Evolutionary conservation across 2,329 filamentous ascomycete species (phyloP).

Genomic region (Alternaria gansuensis): DNA sequence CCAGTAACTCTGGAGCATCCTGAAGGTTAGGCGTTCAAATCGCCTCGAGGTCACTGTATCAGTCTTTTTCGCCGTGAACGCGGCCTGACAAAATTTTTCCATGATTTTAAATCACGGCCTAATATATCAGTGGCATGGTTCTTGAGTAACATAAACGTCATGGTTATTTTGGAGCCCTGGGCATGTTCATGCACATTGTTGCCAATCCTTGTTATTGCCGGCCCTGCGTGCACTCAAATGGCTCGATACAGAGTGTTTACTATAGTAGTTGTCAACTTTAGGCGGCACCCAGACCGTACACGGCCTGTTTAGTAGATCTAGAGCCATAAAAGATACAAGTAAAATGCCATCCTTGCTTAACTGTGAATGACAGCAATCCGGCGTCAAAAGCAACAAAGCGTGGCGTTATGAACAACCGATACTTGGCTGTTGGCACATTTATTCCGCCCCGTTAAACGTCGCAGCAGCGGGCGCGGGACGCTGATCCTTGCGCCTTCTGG

Average conservation of each 20-base stretch:
- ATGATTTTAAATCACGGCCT: background rate
- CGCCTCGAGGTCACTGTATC: constrained; percentile 22
- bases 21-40: constrained; percentile 28
- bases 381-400: background rate
- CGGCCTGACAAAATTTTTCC: background rate
- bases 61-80: background rate
- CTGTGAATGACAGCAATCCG: background rate
- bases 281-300: background rate
- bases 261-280: background rate
- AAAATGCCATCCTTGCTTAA: background rate
- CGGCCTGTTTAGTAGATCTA: background rate
- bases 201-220: background rate
- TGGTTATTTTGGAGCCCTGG: constrained; percentile 6
- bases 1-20: constrained; percentile 23
- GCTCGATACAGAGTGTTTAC: background rate
- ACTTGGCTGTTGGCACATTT: constrained; percentile 20
- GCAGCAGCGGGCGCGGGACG: constrained; percentile 22
- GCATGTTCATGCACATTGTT: constrained; percentile 8
- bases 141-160: background rate
- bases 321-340: background rate
- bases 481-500: constrained; percentile 24
- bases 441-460: constrained; percentile 14
- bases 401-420: constrained; percentile 11
- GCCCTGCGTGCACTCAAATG: background rate
- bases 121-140: background rate